Percentiles rank a stretch among this genome's conserved stretches.
phyloP scores from a whole-genome alignment of 768 basidiomycete genomes.

The Tulasnella sp. region DNA sequence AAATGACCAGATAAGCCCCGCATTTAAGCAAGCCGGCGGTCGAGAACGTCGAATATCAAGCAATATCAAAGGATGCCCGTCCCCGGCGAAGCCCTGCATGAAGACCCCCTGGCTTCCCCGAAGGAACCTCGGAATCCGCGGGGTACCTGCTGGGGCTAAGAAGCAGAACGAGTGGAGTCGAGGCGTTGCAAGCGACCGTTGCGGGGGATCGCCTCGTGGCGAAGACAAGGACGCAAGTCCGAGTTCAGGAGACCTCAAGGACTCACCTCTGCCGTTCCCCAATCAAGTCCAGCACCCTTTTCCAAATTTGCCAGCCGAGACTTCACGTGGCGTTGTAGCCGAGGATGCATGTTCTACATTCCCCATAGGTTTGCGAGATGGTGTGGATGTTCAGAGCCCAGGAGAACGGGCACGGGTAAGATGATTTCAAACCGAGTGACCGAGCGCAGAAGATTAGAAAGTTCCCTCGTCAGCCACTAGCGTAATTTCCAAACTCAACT shows the following conservation, averaged over 20 bases:
- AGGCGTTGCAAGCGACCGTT: not conserved
- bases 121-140: not conserved
- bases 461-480: not conserved
- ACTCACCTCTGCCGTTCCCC: conserved; percentile 76
- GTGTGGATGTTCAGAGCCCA: too few relatives aligned
- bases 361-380: not conserved
- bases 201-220: not conserved
- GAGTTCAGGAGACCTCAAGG: not conserved
- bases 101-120: not conserved
- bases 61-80: not conserved
- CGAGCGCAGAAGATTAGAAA: not conserved
- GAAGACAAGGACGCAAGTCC: not conserved
- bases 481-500: not conserved
- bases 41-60: not conserved
- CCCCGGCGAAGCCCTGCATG: not conserved
- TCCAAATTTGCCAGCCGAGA: conserved; percentile 59
- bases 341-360: conserved; percentile 61
- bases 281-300: conserved; percentile 64
- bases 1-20: not conserved
- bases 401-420: not conserved
- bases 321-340: conserved; percentile 70
- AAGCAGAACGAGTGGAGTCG: not conserved
- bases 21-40: not conserved
- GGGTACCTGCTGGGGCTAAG: not conserved
- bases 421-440: not conserved